These are phyloP conservation scores for Leishmania braziliensis DNA, from an alignment of 208 protist genomes.

Conservation along the genomic window DNA sequence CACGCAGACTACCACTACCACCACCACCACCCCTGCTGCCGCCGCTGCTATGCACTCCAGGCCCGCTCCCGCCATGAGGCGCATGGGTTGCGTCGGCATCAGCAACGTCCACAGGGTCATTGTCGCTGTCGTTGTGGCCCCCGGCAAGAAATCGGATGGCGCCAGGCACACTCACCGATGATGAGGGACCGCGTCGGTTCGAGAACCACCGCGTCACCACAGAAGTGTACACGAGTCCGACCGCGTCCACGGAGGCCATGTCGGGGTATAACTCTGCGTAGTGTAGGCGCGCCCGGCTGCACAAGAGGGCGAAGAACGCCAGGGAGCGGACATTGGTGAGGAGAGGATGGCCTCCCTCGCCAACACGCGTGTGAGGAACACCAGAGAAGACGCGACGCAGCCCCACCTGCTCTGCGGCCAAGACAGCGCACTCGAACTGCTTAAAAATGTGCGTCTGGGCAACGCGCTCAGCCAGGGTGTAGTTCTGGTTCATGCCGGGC, in stretches of 20 bases:
- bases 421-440: slow-evolving; percentile 53
- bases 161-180: not conserved
- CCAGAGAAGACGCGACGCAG: slow-evolving; percentile 44
- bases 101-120: not conserved
- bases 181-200: not conserved
- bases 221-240: slow-evolving; percentile 17
- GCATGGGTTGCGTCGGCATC: not conserved
- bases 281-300: slow-evolving; percentile 22
- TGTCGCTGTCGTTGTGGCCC: slow-evolving; percentile 4
- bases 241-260: slow-evolving; percentile 20
- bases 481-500: slow-evolving; percentile 47
- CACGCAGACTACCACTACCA: slow-evolving; percentile 30
- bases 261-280: slow-evolving; percentile 63
- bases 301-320: slow-evolving; percentile 17
- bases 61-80: not conserved
- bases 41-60: not conserved
- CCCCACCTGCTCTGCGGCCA: slow-evolving; percentile 51
- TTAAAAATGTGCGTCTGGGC: slow-evolving; percentile 50
- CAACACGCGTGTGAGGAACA: not conserved
- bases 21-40: slow-evolving; percentile 9
- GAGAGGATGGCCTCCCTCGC: not conserved
- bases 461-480: slow-evolving; percentile 41
- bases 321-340: slow-evolving; percentile 16
- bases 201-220: slow-evolving; percentile 26
- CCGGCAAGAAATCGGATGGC: slow-evolving; percentile 22